Conservation (phyloP, 257 asterid genomes). For the Gentiana macrophylla region DNA sequence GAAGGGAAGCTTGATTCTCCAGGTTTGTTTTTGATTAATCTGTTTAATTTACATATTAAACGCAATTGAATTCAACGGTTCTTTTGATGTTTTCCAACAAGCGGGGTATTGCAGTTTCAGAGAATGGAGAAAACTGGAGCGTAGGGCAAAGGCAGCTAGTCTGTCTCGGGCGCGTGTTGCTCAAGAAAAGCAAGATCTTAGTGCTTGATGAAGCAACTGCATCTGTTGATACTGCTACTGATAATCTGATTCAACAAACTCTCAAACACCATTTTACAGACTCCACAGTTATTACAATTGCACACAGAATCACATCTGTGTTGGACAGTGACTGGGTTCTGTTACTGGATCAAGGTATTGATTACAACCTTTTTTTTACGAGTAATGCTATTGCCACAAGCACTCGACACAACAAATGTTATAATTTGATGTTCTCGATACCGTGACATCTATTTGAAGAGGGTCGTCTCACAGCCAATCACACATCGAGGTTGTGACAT, state of each 20-base stretch:
- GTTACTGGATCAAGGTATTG: constrained; percentile 52
- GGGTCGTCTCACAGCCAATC: too few relatives aligned
- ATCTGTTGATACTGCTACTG: constrained; percentile 89
- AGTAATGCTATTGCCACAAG: neutral
- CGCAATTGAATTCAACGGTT: constrained; percentile 21
- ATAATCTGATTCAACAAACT: constrained; percentile 64
- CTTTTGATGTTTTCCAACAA: neutral
- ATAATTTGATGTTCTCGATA: too few relatives aligned
- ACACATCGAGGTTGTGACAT: too few relatives aligned
- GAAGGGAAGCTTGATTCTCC: constrained; percentile 60
- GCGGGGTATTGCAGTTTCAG: constrained; percentile 34
- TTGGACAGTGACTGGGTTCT: constrained; percentile 65
- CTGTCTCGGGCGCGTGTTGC: constrained; percentile 79
- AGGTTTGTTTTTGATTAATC: neutral
- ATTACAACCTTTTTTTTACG: neutral
- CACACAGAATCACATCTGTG: constrained; percentile 80
- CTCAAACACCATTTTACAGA: constrained; percentile 45
- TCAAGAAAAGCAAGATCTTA: constrained; percentile 15
- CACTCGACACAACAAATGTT: too few relatives aligned
- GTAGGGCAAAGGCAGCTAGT: constrained; percentile 53
- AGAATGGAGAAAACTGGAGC: constrained; percentile 48
- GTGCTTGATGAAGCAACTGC: constrained; percentile 95
- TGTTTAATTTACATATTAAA: too few relatives aligned
- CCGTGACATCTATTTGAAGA: too few relatives aligned
- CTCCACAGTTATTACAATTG: constrained; percentile 67